phyloP scores from a whole-genome alignment of 768 basidiomycete genomes.

The Rhodotorula diobovata region DNA sequence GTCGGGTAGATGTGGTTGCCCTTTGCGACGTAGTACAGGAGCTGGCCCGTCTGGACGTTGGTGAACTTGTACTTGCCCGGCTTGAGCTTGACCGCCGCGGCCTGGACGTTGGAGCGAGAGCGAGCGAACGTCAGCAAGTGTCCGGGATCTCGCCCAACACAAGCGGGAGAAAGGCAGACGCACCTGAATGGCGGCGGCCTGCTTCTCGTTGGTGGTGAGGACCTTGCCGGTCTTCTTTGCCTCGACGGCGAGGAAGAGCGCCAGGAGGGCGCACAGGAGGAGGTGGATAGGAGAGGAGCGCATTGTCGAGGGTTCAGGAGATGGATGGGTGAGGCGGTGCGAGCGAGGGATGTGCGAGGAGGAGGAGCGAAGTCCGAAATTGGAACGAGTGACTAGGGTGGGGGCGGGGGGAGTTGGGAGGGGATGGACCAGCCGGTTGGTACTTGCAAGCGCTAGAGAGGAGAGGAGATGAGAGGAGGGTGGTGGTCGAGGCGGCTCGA shows the following conservation, averaged over 20 bases:
- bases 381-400: background rate
- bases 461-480: background rate
- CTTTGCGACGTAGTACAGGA: slow-evolving; percentile 8
- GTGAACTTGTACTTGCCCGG: slow-evolving; percentile 25
- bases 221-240: slow-evolving; percentile 25
- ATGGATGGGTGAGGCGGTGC: background rate
- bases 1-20: slow-evolving; percentile 31
- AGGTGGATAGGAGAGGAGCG: background rate
- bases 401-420: background rate
- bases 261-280: background rate
- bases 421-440: background rate
- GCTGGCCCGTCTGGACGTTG: slow-evolving; percentile 28
- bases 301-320: background rate
- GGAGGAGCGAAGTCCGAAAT: background rate
- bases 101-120: background rate
- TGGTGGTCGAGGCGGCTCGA: background rate
- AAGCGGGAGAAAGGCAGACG: background rate
- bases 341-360: background rate
- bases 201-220: slow-evolving; percentile 17
- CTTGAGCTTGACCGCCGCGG: slow-evolving; percentile 27
- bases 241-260: background rate
- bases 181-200: slow-evolving; percentile 14
- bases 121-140: background rate
- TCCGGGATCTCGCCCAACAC: no score
- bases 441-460: background rate